Evolutionary conservation across 1,284 basidiomycete genomes (phyloP).

Genomic region (Pascua sp.): DNA sequence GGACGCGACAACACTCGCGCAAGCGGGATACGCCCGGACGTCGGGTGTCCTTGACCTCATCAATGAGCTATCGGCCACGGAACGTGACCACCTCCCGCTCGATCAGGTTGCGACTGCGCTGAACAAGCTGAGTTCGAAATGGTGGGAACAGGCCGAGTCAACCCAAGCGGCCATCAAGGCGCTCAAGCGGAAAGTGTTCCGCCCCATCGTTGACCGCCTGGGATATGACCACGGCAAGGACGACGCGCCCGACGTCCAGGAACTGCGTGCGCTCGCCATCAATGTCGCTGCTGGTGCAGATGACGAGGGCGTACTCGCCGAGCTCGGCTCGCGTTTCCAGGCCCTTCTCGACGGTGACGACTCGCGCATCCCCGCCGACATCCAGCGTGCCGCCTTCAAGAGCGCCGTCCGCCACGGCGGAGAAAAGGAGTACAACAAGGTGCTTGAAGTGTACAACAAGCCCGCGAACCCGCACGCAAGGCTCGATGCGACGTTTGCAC

Average conservation of each 20-base stretch:
- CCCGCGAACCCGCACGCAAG: conserved; percentile 68
- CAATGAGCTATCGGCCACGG: conserved; percentile 61
- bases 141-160: conserved; percentile 75
- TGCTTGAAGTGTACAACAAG: conserved; percentile 66
- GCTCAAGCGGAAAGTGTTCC: conserved; percentile 69
- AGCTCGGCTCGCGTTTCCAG: conserved; percentile 70
- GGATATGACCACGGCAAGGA: conserved; percentile 70
- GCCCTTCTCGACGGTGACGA: conserved; percentile 71
- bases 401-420: conserved; percentile 68
- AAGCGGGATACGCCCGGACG: conserved; percentile 71
- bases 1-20: conserved; percentile 74
- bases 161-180: conserved; percentile 58
- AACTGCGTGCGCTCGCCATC: conserved; percentile 75
- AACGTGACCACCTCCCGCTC: conserved; percentile 61
- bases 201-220: conserved; percentile 71
- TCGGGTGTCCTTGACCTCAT: conserved; percentile 72
- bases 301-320: conserved; percentile 66
- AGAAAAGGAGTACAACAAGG: conserved; percentile 69
- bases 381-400: conserved; percentile 53
- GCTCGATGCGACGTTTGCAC: conserved; percentile 61
- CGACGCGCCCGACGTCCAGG: conserved; percentile 70
- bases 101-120: conserved; percentile 51
- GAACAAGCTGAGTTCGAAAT: conserved; percentile 60
- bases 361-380: conserved; percentile 72
- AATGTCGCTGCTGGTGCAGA: conserved; percentile 60